These are phyloP conservation scores for Saccharomyces hybrid DNA, from an alignment of 1,139 yeast species.

Conservation along the genomic window DNA sequence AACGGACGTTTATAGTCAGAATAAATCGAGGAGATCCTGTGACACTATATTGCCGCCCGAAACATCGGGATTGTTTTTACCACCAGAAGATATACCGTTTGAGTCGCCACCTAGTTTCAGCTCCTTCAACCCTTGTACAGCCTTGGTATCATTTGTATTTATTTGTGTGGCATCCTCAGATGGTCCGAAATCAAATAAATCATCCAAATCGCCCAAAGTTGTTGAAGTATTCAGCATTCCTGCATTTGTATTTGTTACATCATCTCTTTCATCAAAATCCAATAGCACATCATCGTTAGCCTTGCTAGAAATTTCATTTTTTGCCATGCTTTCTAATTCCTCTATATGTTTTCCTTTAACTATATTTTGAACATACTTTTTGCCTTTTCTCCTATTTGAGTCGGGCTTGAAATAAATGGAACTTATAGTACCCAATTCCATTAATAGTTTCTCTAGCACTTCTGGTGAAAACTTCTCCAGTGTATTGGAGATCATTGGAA, in stretches of 20 bases:
- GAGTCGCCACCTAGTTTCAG: slow-evolving; percentile 20
- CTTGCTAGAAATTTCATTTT: slow-evolving; percentile 61
- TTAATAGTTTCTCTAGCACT: slow-evolving; percentile 56
- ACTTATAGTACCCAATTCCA: slow-evolving; percentile 78
- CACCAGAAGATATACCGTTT: neutral
- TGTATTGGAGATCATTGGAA: slow-evolving; percentile 67
- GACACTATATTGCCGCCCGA: slow-evolving; percentile 21
- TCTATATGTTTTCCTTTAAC: slow-evolving; percentile 51
- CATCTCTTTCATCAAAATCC: slow-evolving; percentile 54
- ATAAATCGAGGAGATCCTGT: slow-evolving; percentile 50
- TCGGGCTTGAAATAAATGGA: slow-evolving; percentile 88
- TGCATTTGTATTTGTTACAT: slow-evolving; percentile 8
- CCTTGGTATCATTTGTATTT: slow-evolving; percentile 6
- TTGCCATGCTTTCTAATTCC: slow-evolving; percentile 71
- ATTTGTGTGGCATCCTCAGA: slow-evolving; percentile 16
- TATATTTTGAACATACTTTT: slow-evolving; percentile 25
- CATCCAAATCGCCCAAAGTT: slow-evolving; percentile 56
- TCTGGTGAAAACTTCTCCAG: slow-evolving; percentile 64
- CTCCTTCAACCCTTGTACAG: slow-evolving; percentile 20
- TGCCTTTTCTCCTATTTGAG: slow-evolving; percentile 42
- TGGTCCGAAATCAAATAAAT: slow-evolving; percentile 40
- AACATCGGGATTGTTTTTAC: neutral
- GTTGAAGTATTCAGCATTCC: slow-evolving; percentile 29
- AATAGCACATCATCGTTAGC: slow-evolving; percentile 72
- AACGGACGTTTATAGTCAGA: slow-evolving; percentile 4